Conservation (phyloP, 2,329 filamentous ascomycete species). For the Trichoderma gracile region DNA sequence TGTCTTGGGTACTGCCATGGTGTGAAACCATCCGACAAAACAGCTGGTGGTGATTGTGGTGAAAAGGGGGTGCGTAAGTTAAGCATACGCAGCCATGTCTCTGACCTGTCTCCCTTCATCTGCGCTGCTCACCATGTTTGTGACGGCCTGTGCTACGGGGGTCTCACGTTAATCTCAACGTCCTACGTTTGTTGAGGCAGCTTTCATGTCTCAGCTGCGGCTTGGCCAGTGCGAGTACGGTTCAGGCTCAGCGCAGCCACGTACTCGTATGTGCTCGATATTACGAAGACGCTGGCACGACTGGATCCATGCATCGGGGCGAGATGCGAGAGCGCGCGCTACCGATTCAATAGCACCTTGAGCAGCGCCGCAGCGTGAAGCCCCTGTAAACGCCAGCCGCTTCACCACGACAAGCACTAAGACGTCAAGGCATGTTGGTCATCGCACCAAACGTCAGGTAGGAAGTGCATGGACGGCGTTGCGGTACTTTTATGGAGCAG, state of each 20-base stretch:
- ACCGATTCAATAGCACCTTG: background rate
- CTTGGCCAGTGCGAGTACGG: slow-evolving; percentile 19
- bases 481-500: slow-evolving; percentile 5
- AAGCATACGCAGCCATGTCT: slow-evolving; percentile 26
- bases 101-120: slow-evolving; percentile 20
- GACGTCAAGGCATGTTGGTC: slow-evolving; percentile 6
- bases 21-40: slow-evolving; percentile 19
- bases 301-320: background rate
- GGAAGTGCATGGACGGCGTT: background rate
- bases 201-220: slow-evolving; percentile 15
- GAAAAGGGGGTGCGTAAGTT: slow-evolving; percentile 20
- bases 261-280: slow-evolving; percentile 8
- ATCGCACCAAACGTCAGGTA: background rate
- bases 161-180: slow-evolving; percentile 24
- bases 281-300: background rate
- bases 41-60: background rate
- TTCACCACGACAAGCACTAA: slow-evolving; percentile 17
- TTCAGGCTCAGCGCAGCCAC: slow-evolving; percentile 13
- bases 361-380: background rate
- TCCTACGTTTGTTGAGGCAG: slow-evolving; percentile 20
- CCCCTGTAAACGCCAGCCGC: slow-evolving; percentile 21
- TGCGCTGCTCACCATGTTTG: background rate
- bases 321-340: background rate
- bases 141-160: slow-evolving; percentile 4
- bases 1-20: slow-evolving; percentile 21